Base-by-base conservation (phyloP, 371 early-diverging fungal genomes). In the Mortierella sp. region DNA sequence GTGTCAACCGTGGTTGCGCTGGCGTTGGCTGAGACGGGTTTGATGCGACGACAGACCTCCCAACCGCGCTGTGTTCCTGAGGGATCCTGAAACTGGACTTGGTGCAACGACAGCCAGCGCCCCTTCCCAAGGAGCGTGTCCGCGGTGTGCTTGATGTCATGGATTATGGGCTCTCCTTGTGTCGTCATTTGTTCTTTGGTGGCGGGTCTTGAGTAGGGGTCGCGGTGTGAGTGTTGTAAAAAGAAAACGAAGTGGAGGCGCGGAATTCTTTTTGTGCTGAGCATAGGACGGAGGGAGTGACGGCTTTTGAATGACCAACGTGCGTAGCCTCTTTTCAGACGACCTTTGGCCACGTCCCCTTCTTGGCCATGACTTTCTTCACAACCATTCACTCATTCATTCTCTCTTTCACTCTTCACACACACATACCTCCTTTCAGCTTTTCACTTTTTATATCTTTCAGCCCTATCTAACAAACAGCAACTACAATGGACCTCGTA, bases 21-120 rank as follows among this genome's bases (percentile, higher is more conserved):
- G 34, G 24, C 53, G 5, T 50, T 21, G 55, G 61, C 16, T 13
- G 57, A 28, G 2, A 6, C 46, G 14, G 44, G 76, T 11, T 61
- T 73, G 75, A 69, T 57, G 21, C 85, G 81, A 4, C 78, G 85
- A 44, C 85, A 84, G 55, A 78, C 78, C 31, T 84, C 85, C 85
- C 85, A 84, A 51, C 76, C 67, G 16, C 78, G 85, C n/a, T 78
- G 74, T 26, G 51, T 69, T 43, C 85, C 85, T 75, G 81, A 75
- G 5, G 85, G 85, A 54, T 90, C 91, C 14, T 71, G 82, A 69
- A 89, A 92, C 3, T 70, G 46, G 59, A 90, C 55, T 31, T 78
- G 72, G 71, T 92, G 91, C n/a, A 92, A 80, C 37, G 83, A 76
- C 21, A 92, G 75, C 92, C 92, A 92, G 14, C 88, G 77, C 5